These are phyloP conservation scores for Aspergillus spinulosporus DNA, from an alignment of 2,329 filamentous ascomycete species.

Conservation along the genomic window DNA sequence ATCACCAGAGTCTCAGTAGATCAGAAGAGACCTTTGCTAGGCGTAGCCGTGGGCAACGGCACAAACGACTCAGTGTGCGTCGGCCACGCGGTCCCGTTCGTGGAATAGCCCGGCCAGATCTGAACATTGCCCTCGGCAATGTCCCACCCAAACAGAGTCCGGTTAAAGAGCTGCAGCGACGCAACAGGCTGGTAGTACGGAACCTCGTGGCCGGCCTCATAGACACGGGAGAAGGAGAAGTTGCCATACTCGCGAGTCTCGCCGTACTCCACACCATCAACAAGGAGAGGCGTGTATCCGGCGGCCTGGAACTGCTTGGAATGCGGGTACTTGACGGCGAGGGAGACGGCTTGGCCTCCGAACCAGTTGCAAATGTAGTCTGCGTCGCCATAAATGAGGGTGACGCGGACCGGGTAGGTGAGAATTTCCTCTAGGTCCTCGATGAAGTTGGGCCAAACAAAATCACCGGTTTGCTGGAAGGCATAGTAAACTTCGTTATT, in stretches of 20 bases:
- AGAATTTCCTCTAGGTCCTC: constrained; percentile 62
- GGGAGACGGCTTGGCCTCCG: constrained; percentile 72
- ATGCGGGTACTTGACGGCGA: constrained; percentile 57
- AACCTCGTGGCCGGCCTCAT: constrained; percentile 65
- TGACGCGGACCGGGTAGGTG: constrained; percentile 64
- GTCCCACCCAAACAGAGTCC: constrained; percentile 58
- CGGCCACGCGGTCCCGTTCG: constrained; percentile 42
- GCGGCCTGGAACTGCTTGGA: constrained; percentile 61
- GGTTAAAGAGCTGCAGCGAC: constrained; percentile 60
- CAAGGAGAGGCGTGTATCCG: constrained; percentile 70
- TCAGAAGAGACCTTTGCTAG: constrained; percentile 9
- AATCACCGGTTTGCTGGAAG: constrained; percentile 60
- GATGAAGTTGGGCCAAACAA: constrained; percentile 63
- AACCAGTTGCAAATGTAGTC: constrained; percentile 60
- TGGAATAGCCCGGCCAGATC: constrained; percentile 39
- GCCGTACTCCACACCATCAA: constrained; percentile 67
- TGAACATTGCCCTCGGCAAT: constrained; percentile 53
- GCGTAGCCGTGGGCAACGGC: constrained; percentile 30
- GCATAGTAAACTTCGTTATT: constrained; percentile 46
- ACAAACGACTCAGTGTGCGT: constrained; percentile 49
- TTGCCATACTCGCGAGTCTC: constrained; percentile 76
- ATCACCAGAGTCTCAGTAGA: neutral
- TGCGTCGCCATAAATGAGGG: constrained; percentile 68
- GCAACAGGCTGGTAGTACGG: constrained; percentile 60
- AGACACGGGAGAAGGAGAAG: constrained; percentile 66